phyloP scores from a whole-genome alignment of 129 eudicot genomes.

The Tanacetum coccineum region DNA sequence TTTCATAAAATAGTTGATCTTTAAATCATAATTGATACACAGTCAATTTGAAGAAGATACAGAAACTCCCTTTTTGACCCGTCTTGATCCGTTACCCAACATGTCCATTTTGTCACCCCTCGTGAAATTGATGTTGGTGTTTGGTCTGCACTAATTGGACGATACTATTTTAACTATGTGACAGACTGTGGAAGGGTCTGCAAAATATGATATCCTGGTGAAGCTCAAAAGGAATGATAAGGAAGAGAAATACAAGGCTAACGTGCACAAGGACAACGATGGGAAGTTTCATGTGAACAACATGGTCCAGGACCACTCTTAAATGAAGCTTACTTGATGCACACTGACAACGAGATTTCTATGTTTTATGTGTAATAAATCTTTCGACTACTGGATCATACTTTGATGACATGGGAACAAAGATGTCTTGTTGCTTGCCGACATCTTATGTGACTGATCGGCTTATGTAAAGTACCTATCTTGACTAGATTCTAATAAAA shows the following conservation, averaged over 20 bases:
- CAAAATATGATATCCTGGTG: slow-evolving; percentile 63
- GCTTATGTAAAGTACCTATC: slow-evolving; percentile 5
- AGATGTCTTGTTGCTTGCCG: slow-evolving; percentile 4
- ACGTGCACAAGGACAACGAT: slow-evolving; percentile 70
- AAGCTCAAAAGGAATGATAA: slow-evolving; percentile 75
- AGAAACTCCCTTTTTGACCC: too few species aligned
- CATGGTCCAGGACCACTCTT: slow-evolving; percentile 49
- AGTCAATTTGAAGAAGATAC: too few species aligned
- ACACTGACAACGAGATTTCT: slow-evolving; percentile 11
- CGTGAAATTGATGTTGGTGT: background rate
- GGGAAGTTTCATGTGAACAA: slow-evolving; percentile 58
- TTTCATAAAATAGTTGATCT: too few species aligned
- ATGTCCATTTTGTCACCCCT: background rate
- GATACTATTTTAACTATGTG: background rate
- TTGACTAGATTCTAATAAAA: background rate
- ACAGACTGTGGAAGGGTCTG: slow-evolving; percentile 51
- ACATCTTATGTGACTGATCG: slow-evolving; percentile 13
- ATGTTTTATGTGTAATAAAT: slow-evolving; percentile 26
- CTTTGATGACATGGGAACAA: background rate
- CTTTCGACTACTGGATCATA: slow-evolving; percentile 15
- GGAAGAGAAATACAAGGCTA: slow-evolving; percentile 78
- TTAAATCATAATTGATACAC: too few species aligned
- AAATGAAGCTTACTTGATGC: background rate
- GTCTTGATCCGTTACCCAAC: too few species aligned
- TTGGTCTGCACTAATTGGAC: background rate